Conservation (phyloP, 345 rosid species). For the Eucalyptus urophylla region DNA sequence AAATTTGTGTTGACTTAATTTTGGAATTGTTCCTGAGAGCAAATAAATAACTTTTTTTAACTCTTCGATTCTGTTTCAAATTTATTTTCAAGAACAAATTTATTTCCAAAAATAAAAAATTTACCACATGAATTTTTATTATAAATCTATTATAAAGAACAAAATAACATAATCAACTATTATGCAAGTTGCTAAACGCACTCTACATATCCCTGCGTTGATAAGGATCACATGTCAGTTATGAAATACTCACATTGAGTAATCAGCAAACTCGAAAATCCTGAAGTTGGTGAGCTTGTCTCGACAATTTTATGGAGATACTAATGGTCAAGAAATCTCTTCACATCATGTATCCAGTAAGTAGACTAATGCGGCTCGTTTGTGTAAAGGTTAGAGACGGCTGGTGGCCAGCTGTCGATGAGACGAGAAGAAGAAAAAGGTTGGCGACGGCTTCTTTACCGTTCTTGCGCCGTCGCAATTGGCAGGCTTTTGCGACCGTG, state of each 20-base stretch:
- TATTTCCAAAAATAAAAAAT: rapidly evolving
- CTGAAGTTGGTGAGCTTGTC: rapidly evolving
- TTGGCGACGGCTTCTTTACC: background rate
- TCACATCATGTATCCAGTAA: rapidly evolving
- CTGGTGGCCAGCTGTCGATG: background rate
- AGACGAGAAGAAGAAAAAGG: background rate
- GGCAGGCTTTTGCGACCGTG: background rate
- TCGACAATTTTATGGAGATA: rapidly evolving
- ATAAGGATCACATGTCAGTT: background rate
- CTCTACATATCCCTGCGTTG: rapidly evolving
- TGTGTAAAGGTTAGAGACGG: background rate
- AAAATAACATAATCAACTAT: too few species aligned
- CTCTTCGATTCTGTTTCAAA: rapidly evolving
- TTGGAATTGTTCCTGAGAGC: rapidly evolving
- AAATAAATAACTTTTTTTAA: too few species aligned
- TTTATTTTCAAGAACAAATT: too few species aligned
- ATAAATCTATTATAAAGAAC: rapidly evolving
- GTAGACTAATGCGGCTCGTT: rapidly evolving
- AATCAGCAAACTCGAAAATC: background rate
- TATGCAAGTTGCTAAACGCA: rapidly evolving
- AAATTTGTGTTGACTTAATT: too few species aligned
- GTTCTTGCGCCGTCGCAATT: background rate
- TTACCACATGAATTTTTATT: rapidly evolving
- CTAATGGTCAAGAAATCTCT: background rate
- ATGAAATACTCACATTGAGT: rapidly evolving